Evolutionary conservation across 1,284 basidiomycete genomes (phyloP).

Genomic region (Macrocystidia cucumis): DNA sequence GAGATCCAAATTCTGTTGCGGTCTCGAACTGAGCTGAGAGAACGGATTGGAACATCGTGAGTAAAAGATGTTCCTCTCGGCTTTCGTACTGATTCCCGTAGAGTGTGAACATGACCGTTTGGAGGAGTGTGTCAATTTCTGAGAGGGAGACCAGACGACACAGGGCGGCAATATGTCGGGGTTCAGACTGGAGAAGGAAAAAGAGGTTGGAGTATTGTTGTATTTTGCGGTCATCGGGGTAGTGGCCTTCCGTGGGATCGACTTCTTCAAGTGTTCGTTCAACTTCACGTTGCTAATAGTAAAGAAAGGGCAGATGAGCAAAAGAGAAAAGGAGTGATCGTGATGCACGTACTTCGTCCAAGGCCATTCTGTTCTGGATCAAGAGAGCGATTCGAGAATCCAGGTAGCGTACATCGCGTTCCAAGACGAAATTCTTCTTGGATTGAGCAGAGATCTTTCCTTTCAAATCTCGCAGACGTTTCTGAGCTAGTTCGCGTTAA

Average conservation of each 20-base stretch:
- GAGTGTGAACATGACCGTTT: slow-evolving; percentile 99
- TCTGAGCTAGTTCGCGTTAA: slow-evolving; percentile 62
- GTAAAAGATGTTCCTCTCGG: slow-evolving; percentile 93
- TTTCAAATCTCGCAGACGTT: slow-evolving; percentile 92
- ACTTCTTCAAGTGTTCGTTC: slow-evolving; percentile 93
- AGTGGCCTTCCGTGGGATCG: slow-evolving; percentile 82
- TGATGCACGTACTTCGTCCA: slow-evolving; percentile 72
- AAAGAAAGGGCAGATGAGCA: slow-evolving; percentile 1
- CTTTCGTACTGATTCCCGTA: slow-evolving; percentile 99
- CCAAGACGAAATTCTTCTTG: slow-evolving; percentile 99
- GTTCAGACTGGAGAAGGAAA: slow-evolving; percentile 97
- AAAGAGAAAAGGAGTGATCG: not conserved
- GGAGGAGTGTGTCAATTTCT: slow-evolving; percentile 97
- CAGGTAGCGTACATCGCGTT: slow-evolving; percentile 96
- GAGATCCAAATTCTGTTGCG: slow-evolving; percentile 94
- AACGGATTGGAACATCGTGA: slow-evolving; percentile 99
- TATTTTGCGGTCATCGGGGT: slow-evolving; percentile 88
- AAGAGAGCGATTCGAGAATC: slow-evolving; percentile 96
- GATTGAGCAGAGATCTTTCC: slow-evolving; percentile 96
- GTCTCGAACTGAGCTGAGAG: slow-evolving; percentile 98
- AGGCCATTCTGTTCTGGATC: slow-evolving; percentile 97
- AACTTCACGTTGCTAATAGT: slow-evolving; percentile 79
- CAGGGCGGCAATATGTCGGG: slow-evolving; percentile 91
- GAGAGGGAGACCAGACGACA: slow-evolving; percentile 95
- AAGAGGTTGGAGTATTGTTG: slow-evolving; percentile 98